Evolutionary conservation across 805 yeast species (phyloP), one percentile per base, ranked within the genome.

Genomic region (Wickerhamomyces chambardii): DNA sequence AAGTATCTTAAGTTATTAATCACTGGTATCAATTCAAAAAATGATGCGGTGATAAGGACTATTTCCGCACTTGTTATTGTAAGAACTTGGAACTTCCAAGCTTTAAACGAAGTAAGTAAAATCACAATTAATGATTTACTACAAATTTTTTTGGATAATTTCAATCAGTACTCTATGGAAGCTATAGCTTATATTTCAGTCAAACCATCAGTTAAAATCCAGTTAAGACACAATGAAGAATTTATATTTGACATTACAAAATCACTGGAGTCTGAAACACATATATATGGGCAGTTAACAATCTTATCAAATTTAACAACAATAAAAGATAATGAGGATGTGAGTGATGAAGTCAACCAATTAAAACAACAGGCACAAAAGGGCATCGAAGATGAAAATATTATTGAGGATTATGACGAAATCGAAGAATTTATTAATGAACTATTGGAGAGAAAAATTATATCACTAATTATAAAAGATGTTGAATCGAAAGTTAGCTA

Each of bases 81-180:
- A 6, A 78, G 78, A 49, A 53, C 75, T 3, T 77, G 83, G 83
- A 66, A 68, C 34, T 63, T 68, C 36, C 34, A 33, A 7, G 10
- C 22, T 19, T 19, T 18, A 42, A 18, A 53, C 70, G 0, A 60
- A 66, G 29, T 50, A 63, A 25, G 58, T 53, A n/a, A 31, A 50
- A 33, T 55, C 3, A 40, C 45, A 6, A 33, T 66, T 4, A 48
- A 61, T 12, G 52, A 60, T 3, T 39, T 70, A 17, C 48, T 58
- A 16, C 47, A 54, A 14, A 47, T 61, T 9, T 52, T 63, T 15
- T 26, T 48, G 1, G 36, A 44, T 1, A 36, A 43, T 3, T 25
- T 49, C 15, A 37, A 37, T 12, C 43, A 39, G 8, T 22, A 44
- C 21, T 47, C 59, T 9, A 45, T 72, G 16, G 79, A 73, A 51